These are phyloP conservation scores for Curvularia sp. DNA, from an alignment of 2,329 filamentous ascomycete species.

Conservation along the genomic window DNA sequence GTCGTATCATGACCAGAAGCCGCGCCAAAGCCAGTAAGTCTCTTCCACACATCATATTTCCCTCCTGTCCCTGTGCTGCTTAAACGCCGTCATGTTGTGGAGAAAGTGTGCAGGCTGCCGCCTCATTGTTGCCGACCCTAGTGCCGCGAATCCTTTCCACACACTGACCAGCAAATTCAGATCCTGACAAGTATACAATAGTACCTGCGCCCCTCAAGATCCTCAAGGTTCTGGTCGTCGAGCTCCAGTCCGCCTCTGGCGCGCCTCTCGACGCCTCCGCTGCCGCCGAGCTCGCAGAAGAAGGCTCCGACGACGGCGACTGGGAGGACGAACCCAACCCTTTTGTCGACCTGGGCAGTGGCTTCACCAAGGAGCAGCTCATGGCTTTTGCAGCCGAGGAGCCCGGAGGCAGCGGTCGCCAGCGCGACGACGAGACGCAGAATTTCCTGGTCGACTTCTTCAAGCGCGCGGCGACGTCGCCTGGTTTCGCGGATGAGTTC, in stretches of 20 bases:
- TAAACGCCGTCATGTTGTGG: constrained; percentile 7
- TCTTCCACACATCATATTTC: not conserved
- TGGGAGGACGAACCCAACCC: constrained; percentile 87
- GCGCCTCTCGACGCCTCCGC: constrained; percentile 63
- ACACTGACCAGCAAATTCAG: constrained; percentile 51
- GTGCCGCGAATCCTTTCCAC: constrained; percentile 1
- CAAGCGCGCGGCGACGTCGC: constrained; percentile 59
- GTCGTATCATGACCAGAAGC: constrained; percentile 91
- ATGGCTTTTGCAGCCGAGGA: constrained; percentile 74
- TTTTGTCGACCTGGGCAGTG: constrained; percentile 72
- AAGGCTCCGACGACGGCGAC: constrained; percentile 66
- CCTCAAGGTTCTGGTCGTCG: constrained; percentile 91
- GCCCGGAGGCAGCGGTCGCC: constrained; percentile 58
- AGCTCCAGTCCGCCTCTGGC: constrained; percentile 82
- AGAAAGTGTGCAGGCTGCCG: constrained; percentile 1
- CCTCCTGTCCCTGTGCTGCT: not conserved
- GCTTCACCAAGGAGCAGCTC: constrained; percentile 66
- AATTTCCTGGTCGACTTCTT: constrained; percentile 86
- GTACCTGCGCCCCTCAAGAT: constrained; percentile 93
- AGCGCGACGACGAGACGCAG: constrained; percentile 89
- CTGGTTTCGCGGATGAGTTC: constrained; percentile 64
- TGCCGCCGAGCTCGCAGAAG: constrained; percentile 69
- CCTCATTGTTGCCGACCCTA: not conserved
- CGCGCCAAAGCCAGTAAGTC: constrained; percentile 79
- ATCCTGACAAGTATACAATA: constrained; percentile 88